Evolutionary conservation across 805 yeast genomes (phyloP), one percentile per base, ranked within the genome.

Genomic region (Saccharomycopsis sp.): DNA sequence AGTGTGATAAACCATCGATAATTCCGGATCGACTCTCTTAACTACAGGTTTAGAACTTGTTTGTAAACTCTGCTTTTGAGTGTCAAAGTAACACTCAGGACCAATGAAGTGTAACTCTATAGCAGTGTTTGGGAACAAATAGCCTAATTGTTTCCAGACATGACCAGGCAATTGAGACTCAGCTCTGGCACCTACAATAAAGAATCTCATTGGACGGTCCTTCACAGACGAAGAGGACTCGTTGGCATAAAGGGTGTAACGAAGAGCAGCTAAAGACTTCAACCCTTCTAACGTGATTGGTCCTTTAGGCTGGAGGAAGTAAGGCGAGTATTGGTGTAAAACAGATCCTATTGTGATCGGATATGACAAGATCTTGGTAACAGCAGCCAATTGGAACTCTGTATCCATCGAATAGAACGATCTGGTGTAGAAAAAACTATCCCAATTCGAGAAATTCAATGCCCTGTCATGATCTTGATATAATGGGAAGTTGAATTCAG

Each of bases 391-490:
- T 72, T 93, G 96, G 75, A 89, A 93, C 72, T 92, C 97, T 2
- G 97, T 88, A 72, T 94, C 97, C 98, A 94, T 93, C 3, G 97
- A 93, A 66, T 84, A 86, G 70, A 89, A 94, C 66, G 87, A 87
- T 70, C 99, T 81, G 0, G 98, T 93, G 72, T 93, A 94, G 69
- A 94, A 86, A 67, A 83, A 93, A 8, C 94, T 77, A 72, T 94
- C 98, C 99, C 99, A 94, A 70, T 81, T 85, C 54, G 84, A 77
- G 69, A 90, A 61, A 69, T 90, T 91, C 61, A 91, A 83, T 61
- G 79, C 73, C 62, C 85, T 84, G 68, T 92, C 97, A 55, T 76
- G 77, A 56, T 85, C 87, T 71, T 88, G 96, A 15, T 77, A 79
- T 2, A 82, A 84, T 3, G 99, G 98, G 74, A 94, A 91, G 66